phyloP scores from a whole-genome alignment of 2,329 filamentous ascomycete genomes.

The Coniochaeta sp. region DNA sequence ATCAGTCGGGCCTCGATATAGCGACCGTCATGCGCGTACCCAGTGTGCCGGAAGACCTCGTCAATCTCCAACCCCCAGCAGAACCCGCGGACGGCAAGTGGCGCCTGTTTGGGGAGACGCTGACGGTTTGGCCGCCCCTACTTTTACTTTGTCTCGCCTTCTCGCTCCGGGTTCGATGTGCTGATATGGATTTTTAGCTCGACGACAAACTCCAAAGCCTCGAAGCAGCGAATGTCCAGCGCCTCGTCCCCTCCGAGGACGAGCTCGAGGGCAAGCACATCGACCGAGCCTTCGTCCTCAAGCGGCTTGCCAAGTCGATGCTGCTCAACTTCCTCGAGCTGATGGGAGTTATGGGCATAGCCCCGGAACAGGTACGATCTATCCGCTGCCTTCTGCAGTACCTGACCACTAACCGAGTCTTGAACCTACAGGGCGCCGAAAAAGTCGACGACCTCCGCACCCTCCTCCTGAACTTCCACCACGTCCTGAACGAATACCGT shows the following conservation, averaged over 20 bases:
- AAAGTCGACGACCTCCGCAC: slow-evolving; percentile 76
- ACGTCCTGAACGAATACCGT: slow-evolving; percentile 88
- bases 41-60: slow-evolving; percentile 62
- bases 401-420: slow-evolving; percentile 10
- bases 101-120: slow-evolving; percentile 64
- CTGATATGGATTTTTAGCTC: slow-evolving; percentile 29
- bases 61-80: slow-evolving; percentile 72
- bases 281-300: slow-evolving; percentile 61
- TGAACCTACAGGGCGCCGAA: slow-evolving; percentile 43
- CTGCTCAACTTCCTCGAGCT: slow-evolving; percentile 87
- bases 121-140: slow-evolving; percentile 37
- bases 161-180: too few relatives aligned
- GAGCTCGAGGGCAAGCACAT: slow-evolving; percentile 48
- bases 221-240: slow-evolving; percentile 62
- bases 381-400: slow-evolving; percentile 13
- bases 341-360: slow-evolving; percentile 60
- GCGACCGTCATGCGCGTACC: slow-evolving; percentile 26
- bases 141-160: too few relatives aligned
- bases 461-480: slow-evolving; percentile 85
- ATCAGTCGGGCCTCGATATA: slow-evolving; percentile 19
- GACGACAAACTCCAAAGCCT: slow-evolving; percentile 59
- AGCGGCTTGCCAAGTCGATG: slow-evolving; percentile 74
- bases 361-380: slow-evolving; percentile 51
- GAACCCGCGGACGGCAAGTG: slow-evolving; percentile 67
- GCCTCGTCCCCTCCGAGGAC: slow-evolving; percentile 41